Conservation (phyloP, 2,329 filamentous ascomycete species). For the Pseudogymnoascus pannorum region DNA sequence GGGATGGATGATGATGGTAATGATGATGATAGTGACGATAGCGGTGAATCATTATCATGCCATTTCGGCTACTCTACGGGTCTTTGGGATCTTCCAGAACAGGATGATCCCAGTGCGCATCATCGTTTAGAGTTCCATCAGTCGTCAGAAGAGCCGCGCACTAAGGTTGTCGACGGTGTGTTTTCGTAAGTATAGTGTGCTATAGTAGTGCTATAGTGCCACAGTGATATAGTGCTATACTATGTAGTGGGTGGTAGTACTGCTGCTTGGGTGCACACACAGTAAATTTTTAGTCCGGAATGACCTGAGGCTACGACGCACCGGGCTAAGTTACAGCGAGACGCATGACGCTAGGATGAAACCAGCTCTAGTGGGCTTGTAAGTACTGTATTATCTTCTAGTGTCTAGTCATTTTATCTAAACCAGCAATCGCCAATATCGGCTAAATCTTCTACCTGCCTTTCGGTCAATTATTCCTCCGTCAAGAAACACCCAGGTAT, state of each 20-base stretch:
- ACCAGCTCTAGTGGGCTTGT: background rate
- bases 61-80: background rate
- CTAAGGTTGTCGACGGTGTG: background rate
- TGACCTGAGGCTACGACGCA: constrained; percentile 1
- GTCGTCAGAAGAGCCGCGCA: background rate
- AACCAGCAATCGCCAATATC: background rate
- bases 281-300: background rate
- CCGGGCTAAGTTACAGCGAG: background rate
- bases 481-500: background rate
- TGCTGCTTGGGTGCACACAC: background rate
- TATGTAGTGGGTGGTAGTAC: no score
- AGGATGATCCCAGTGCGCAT: background rate
- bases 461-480: background rate
- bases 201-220: background rate
- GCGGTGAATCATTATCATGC: background rate
- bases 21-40: no score
- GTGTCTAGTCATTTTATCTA: no score
- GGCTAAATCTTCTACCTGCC: background rate
- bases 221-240: background rate
- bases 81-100: background rate
- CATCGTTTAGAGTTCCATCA: background rate
- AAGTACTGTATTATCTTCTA: no score
- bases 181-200: background rate
- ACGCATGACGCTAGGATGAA: background rate
- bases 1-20: no score